phyloP scores from a whole-genome alignment of 1,139 yeast genomes.

The Hanseniaspora gamundiae region DNA sequence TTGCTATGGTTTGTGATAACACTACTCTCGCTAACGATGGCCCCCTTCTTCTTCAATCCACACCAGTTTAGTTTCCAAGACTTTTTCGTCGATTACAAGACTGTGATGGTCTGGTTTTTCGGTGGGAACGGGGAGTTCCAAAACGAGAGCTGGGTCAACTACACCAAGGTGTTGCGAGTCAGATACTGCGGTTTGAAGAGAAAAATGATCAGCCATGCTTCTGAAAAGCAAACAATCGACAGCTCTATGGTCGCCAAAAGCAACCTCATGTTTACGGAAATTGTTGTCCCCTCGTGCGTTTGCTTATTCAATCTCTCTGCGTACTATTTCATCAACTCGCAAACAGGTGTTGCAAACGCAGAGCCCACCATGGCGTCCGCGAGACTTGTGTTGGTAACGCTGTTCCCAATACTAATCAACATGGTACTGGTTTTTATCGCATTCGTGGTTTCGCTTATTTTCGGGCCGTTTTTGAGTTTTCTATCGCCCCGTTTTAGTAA shows the following conservation, averaged over 20 bases:
- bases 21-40: constrained; percentile 53
- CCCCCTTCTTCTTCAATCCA: constrained; percentile 78
- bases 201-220: constrained; percentile 25
- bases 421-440: constrained; percentile 30
- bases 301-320: constrained; percentile 40
- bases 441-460: constrained; percentile 35
- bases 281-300: constrained; percentile 36
- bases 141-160: constrained; percentile 49
- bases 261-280: constrained; percentile 42
- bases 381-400: constrained; percentile 38
- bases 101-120: constrained; percentile 54
- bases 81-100: constrained; percentile 62
- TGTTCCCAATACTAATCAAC: constrained; percentile 44
- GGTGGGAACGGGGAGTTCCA: constrained; percentile 46
- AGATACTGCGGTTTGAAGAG: constrained; percentile 57
- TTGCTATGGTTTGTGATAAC: constrained; percentile 80
- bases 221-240: constrained; percentile 23
- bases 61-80: constrained; percentile 66
- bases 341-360: constrained; percentile 43
- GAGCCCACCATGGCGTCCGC: constrained; percentile 41
- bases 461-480: constrained; percentile 32
- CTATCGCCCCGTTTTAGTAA: constrained; percentile 26
- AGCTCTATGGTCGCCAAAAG: constrained; percentile 33
- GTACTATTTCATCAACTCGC: constrained; percentile 58
- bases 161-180: constrained; percentile 40